phyloP scores from a whole-genome alignment of 805 yeast genomes.

The Tetrapisispora phaffii region DNA sequence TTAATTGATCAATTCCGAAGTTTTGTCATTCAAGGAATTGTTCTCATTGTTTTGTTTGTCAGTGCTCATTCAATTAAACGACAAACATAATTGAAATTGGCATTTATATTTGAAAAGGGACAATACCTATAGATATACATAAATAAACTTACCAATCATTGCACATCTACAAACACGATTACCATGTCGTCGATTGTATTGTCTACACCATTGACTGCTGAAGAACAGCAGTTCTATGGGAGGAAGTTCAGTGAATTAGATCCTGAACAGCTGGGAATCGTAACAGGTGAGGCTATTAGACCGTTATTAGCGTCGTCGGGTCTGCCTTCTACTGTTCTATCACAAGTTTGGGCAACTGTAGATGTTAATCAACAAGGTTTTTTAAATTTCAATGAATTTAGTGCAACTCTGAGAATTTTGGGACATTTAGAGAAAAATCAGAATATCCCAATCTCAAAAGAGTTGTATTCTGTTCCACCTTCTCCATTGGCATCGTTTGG shows the following conservation, averaged over 20 bases:
- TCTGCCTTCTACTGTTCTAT: constrained; percentile 62
- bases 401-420: constrained; percentile 78
- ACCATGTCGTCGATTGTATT: constrained; percentile 6
- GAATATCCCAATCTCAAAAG: constrained; percentile 37
- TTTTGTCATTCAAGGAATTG: too few relatives aligned
- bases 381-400: constrained; percentile 69
- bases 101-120: too few relatives aligned
- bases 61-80: too few relatives aligned
- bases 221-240: constrained; percentile 68
- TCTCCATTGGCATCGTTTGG: constrained; percentile 33
- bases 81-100: too few relatives aligned
- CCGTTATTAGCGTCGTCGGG: constrained; percentile 79
- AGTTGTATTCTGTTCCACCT: constrained; percentile 26
- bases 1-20: too few relatives aligned
- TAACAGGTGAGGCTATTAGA: constrained; percentile 82
- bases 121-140: too few relatives aligned
- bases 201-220: constrained; percentile 44
- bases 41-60: too few relatives aligned
- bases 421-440: constrained; percentile 73
- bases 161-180: too few relatives aligned
- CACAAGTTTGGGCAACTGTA: constrained; percentile 92
- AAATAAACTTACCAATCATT: too few relatives aligned
- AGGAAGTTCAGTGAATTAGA: constrained; percentile 72
- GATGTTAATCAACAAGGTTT: constrained; percentile 84
- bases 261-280: constrained; percentile 64